Evolutionary conservation across 2,329 filamentous ascomycete species (phyloP).

Genomic region (Hirsutella rhossiliensis): DNA sequence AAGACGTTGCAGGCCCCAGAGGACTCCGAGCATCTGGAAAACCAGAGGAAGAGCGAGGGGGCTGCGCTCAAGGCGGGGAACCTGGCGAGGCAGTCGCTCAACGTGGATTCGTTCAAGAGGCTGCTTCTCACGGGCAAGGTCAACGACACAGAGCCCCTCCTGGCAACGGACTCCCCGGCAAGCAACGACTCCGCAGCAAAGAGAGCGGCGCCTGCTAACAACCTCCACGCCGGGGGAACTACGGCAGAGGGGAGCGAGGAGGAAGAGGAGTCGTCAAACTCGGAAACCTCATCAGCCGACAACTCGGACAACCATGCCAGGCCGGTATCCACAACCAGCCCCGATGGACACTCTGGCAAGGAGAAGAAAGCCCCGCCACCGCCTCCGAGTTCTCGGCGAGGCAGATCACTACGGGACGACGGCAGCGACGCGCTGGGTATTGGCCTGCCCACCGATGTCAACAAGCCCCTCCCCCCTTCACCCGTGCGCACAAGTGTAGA

Average conservation of each 20-base stretch:
- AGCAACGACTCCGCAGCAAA: neutral
- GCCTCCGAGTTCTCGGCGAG: constrained; percentile 63
- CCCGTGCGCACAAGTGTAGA: constrained; percentile 34
- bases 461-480: constrained; percentile 48
- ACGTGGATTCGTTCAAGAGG: constrained; percentile 68
- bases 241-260: neutral
- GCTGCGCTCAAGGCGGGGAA: constrained; percentile 19
- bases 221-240: neutral
- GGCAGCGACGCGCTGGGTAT: neutral
- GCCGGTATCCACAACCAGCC: neutral
- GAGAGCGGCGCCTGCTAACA: neutral
- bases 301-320: neutral
- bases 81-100: constrained; percentile 37
- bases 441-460: constrained; percentile 10
- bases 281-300: constrained; percentile 1
- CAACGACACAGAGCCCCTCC: constrained; percentile 12
- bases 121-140: constrained; percentile 63
- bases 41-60: constrained; percentile 17
- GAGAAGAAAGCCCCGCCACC: constrained; percentile 58
- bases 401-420: constrained; percentile 52
- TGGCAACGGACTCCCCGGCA: neutral
- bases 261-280: neutral
- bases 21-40: constrained; percentile 17
- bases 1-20: constrained; percentile 42
- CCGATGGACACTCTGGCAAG: constrained; percentile 9